These are phyloP conservation scores for Tripidium arundinaceum DNA, from an alignment of 202 grass and related monocot genomes.

Conservation along the genomic window DNA sequence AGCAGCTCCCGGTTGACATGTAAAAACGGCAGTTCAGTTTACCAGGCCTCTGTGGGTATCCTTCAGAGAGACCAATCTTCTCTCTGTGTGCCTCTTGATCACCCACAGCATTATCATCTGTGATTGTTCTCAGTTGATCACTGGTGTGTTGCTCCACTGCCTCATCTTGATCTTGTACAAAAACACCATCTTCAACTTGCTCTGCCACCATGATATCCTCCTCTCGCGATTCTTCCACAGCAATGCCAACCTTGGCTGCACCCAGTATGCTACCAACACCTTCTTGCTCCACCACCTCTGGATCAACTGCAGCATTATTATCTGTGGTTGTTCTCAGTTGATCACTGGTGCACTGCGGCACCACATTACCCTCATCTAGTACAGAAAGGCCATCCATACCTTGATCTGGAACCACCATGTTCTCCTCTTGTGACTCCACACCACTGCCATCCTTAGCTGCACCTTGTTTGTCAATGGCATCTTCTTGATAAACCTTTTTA, in stretches of 20 bases:
- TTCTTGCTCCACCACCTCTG: slow-evolving; percentile 5
- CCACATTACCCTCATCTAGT: not conserved
- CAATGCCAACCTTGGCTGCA: not conserved
- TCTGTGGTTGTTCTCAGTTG: not conserved
- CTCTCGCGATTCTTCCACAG: not conserved
- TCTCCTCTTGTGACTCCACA: not conserved
- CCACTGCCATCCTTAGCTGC: not conserved
- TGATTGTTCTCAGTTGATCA: slow-evolving; percentile 2
- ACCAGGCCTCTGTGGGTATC: slow-evolving; percentile 47
- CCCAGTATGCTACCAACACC: not conserved
- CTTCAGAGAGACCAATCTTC: slow-evolving; percentile 31
- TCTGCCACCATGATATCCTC: not conserved
- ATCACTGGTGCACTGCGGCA: not conserved
- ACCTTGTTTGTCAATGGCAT: not conserved
- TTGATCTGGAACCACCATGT: slow-evolving; percentile 4
- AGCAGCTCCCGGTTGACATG: slow-evolving; percentile 41
- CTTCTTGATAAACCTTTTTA: slow-evolving; percentile 14
- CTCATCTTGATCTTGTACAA: slow-evolving; percentile 2
- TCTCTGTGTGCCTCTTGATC: slow-evolving; percentile 22
- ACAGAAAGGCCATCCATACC: not conserved
- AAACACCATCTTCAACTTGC: slow-evolving; percentile 9
- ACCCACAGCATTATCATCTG: not conserved
- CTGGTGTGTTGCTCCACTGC: not conserved
- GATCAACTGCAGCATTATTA: not conserved
- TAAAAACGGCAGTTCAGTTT: slow-evolving; percentile 45